Evolutionary conservation across 2,329 filamentous ascomycete species (phyloP).

Genomic region (Penicillium sp.): DNA sequence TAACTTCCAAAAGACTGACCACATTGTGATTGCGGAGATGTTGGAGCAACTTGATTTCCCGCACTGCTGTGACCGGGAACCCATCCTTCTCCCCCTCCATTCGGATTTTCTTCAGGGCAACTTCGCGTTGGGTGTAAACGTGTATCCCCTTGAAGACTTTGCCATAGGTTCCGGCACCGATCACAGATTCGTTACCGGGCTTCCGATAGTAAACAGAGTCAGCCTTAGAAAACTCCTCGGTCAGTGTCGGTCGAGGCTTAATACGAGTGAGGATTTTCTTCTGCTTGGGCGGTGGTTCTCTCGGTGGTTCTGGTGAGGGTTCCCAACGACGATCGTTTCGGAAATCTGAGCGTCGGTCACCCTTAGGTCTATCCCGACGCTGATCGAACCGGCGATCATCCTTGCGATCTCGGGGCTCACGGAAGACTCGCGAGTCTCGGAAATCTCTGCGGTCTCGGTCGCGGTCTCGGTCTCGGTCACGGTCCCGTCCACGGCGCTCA

Average conservation of each 20-base stretch:
- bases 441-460: conserved; percentile 39
- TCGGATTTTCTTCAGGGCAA: conserved; percentile 96
- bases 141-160: conserved; percentile 93
- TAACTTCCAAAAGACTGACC: conserved; percentile 86
- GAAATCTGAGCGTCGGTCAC: conserved; percentile 33
- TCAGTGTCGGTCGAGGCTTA: conserved; percentile 68
- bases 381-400: conserved; percentile 43
- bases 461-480: conserved; percentile 32
- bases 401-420: conserved; percentile 34
- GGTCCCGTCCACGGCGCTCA: conserved; percentile 45
- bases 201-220: conserved; percentile 93
- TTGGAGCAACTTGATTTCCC: conserved; percentile 96
- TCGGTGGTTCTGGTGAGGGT: conserved; percentile 43
- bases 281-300: conserved; percentile 51
- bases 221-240: conserved; percentile 69
- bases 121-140: conserved; percentile 69
- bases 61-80: conserved; percentile 93
- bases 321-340: conserved; percentile 50
- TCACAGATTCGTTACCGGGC: conserved; percentile 94
- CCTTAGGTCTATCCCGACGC: conserved; percentile 39
- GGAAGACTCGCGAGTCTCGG: conserved; percentile 29
- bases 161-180: conserved; percentile 91
- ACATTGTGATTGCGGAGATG: conserved; percentile 87
- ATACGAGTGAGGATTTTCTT: conserved; percentile 64
- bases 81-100: conserved; percentile 99